phyloP scores from a whole-genome alignment of 169 alveolate genomes.

The Cryptosporidium muris region DNA sequence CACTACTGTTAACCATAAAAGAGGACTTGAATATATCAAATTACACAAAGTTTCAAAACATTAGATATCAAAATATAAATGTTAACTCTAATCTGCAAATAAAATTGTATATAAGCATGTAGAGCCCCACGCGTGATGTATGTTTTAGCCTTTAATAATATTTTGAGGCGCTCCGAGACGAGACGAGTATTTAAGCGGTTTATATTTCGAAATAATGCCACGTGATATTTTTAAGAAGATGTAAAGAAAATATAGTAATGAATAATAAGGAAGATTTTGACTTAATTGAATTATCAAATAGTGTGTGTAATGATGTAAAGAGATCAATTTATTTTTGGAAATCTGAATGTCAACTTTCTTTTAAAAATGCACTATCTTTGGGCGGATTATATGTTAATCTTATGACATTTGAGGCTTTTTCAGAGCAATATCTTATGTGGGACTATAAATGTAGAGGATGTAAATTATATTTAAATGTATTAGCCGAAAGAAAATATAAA shows the following conservation, averaged over 20 bases:
- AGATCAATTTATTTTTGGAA: slow-evolving; percentile 6
- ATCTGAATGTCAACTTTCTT: slow-evolving; percentile 54
- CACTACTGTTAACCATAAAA: no score
- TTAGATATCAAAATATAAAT: no score
- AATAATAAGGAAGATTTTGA: background rate
- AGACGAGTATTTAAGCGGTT: no score
- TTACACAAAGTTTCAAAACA: no score
- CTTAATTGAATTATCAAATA: no score
- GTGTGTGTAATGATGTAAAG: background rate
- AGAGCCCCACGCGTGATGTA: no score
- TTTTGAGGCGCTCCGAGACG: no score
- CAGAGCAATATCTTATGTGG: slow-evolving; percentile 69
- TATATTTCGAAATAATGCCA: no score
- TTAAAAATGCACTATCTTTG: slow-evolving; percentile 14
- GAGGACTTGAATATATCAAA: no score
- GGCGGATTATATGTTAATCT: slow-evolving; percentile 81
- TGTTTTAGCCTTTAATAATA: no score
- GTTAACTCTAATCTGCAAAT: no score
- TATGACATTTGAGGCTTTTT: slow-evolving; percentile 76
- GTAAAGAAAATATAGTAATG: background rate
- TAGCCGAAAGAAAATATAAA: slow-evolving; percentile 8
- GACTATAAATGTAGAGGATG: slow-evolving; percentile 47
- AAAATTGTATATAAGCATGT: no score
- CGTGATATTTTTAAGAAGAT: background rate
- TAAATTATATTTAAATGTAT: slow-evolving; percentile 4